These are phyloP conservation scores for Talaromyces sp. DNA, from an alignment of 2,329 filamentous ascomycete species.

Conservation along the genomic window DNA sequence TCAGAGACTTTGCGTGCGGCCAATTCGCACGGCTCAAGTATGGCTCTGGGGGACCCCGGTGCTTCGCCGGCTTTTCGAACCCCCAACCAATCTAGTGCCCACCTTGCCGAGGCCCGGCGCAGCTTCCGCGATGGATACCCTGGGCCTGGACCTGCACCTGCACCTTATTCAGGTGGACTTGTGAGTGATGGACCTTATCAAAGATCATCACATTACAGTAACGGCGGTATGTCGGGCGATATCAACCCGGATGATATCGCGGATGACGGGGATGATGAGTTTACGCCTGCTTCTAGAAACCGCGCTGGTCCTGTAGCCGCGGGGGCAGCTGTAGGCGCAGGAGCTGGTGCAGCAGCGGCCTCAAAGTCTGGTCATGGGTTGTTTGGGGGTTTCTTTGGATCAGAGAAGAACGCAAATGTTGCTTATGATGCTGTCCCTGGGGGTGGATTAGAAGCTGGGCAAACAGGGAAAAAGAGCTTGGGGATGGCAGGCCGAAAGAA, in stretches of 20 bases:
- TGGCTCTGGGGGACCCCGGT: constrained; percentile 37
- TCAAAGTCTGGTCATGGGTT: constrained; percentile 36
- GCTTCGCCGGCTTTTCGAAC: constrained; percentile 37
- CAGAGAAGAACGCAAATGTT: constrained; percentile 46
- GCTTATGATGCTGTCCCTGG: constrained; percentile 60
- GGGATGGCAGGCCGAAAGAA: constrained; percentile 64
- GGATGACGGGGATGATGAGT: constrained; percentile 86
- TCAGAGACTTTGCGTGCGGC: constrained; percentile 37
- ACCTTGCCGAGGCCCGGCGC: constrained; percentile 38
- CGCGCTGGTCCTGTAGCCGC: constrained; percentile 32
- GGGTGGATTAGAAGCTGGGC: constrained; percentile 29
- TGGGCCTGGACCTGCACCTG: background rate
- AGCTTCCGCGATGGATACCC: constrained; percentile 31
- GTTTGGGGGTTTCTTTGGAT: constrained; percentile 48
- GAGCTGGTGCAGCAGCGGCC: constrained; percentile 32
- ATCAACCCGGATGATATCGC: constrained; percentile 79
- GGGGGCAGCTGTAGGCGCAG: constrained; percentile 39
- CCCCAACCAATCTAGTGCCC: constrained; percentile 36
- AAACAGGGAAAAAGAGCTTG: constrained; percentile 66
- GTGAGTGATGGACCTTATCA: constrained; percentile 68
- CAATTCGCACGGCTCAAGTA: constrained; percentile 43
- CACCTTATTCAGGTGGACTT: constrained; percentile 33
- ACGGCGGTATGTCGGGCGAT: constrained; percentile 52
- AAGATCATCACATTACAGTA: constrained; percentile 57
- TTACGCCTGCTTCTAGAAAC: constrained; percentile 55